These are phyloP conservation scores for Ophiostoma populinum DNA, from an alignment of 2,329 filamentous ascomycete genomes.

Conservation along the genomic window DNA sequence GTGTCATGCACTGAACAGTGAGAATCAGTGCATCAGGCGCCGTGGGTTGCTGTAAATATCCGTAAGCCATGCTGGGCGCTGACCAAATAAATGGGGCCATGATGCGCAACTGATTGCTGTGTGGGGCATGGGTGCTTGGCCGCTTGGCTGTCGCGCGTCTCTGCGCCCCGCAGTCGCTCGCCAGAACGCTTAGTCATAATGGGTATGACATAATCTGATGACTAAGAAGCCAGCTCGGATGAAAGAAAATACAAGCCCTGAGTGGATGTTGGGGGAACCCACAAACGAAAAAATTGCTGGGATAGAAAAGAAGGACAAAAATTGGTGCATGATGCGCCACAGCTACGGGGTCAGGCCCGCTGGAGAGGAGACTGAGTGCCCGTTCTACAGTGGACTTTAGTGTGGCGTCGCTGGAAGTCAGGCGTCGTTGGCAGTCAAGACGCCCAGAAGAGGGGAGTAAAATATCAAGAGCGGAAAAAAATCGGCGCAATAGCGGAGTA, in stretches of 20 bases:
- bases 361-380: not conserved
- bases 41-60: too few species aligned
- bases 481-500: not conserved
- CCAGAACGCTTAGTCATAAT: too few species aligned
- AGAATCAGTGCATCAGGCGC: too few species aligned
- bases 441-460: constrained; percentile 2
- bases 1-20: too few species aligned
- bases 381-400: not conserved
- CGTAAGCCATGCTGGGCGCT: too few species aligned
- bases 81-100: too few species aligned
- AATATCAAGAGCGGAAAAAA: constrained; percentile 10
- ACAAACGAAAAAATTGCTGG: constrained; percentile 20
- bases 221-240: constrained; percentile 3
- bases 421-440: not conserved
- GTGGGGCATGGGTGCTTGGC: too few species aligned
- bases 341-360: not conserved
- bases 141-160: too few species aligned
- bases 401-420: too few species aligned
- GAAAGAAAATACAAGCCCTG: constrained; percentile 11
- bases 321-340: constrained; percentile 1
- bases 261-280: constrained; percentile 17
- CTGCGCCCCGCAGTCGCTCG: too few species aligned
- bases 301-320: constrained; percentile 8
- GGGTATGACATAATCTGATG: too few species aligned
- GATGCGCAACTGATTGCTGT: too few species aligned